Base-by-base conservation (phyloP, 1,284 basidiomycete genomes). In the Grifola frondosa region DNA sequence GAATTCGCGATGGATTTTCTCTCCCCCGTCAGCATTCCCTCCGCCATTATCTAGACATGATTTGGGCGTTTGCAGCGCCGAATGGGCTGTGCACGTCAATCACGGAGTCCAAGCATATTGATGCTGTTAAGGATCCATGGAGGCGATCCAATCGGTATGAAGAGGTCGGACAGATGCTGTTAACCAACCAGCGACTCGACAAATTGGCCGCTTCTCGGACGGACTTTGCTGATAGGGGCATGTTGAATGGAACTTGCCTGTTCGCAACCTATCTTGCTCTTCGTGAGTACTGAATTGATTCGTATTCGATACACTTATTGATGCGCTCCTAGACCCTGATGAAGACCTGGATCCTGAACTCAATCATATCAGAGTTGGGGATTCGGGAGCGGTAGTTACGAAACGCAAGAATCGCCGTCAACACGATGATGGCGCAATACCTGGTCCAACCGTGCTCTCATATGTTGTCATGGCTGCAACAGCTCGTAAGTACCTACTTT, bases 41-140 rank as follows among this genome's bases (percentile, higher is more conserved):
- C 0, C 2, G 30, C 1, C 60, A 59, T 22, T 60, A 61, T 26
- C 7, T 29, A 2, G 13, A 22, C 0, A 9, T 25, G 5, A 61
- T 61, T 30, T 15, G 35, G 5, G 23, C 36, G 0, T 59, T 55
- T 31, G 58, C 55, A 1, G 39, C 58, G 0, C 57, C 52, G 0
- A 57, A 59, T 40, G 57, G 58, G 2, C 23, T 59, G 1, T 59
- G 56, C 30, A 48, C 58, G 0, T 58, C 53, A 1, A 56, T 57
- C 31, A 60, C 53, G 0, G 57, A 59, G 13, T 56, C 53, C 0
- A 50, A 52, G 39, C 57, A 60, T 23, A 57, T 69, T 36, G 56
- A 48, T n/a, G 65, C 63, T 22, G 62, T 71, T 0, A 71, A 70
- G 48, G 39, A 63, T 12, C 65, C 66, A 0, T 69, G 62, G 58